Percentiles rank a stretch among this genome's conserved stretches.
Evolutionary conservation across 305 asterid species (phyloP).

Genomic region (Fraxinus platypoda): DNA sequence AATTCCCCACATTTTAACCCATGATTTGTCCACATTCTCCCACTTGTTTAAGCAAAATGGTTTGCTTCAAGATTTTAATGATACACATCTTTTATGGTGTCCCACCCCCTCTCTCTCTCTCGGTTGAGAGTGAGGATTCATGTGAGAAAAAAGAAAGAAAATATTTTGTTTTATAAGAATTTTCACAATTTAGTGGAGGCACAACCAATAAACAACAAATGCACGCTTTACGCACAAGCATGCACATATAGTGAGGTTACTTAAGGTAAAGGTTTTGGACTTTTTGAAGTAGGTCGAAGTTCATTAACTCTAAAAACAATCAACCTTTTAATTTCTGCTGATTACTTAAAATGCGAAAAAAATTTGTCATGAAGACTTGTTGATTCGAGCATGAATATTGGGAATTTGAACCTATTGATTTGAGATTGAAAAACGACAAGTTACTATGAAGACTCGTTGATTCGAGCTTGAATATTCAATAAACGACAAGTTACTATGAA

Average conservation of each 20-base stretch:
- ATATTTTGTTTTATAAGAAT: background rate
- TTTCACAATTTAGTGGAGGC: background rate
- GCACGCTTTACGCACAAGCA: background rate
- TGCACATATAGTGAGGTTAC: background rate
- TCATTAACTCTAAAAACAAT: background rate
- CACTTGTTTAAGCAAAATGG: background rate
- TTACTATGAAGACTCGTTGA: too few relatives aligned
- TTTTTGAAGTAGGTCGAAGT: background rate
- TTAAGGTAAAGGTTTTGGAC: background rate
- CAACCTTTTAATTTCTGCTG: background rate
- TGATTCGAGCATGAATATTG: background rate
- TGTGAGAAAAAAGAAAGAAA: background rate
- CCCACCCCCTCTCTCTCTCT: too few relatives aligned
- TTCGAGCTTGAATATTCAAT: too few relatives aligned
- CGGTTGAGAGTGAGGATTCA: background rate
- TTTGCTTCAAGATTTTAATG: background rate
- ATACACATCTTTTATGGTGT: background rate
- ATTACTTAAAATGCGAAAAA: background rate
- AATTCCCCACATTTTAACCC: background rate
- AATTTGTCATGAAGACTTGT: background rate
- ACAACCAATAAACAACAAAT: background rate
- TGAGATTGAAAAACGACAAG: background rate
- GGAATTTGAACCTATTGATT: background rate
- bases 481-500: background rate
- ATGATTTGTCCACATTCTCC: background rate